Conservation (phyloP, 2,329 filamentous ascomycete species). For the Dothidotthia symphoricarpi region DNA sequence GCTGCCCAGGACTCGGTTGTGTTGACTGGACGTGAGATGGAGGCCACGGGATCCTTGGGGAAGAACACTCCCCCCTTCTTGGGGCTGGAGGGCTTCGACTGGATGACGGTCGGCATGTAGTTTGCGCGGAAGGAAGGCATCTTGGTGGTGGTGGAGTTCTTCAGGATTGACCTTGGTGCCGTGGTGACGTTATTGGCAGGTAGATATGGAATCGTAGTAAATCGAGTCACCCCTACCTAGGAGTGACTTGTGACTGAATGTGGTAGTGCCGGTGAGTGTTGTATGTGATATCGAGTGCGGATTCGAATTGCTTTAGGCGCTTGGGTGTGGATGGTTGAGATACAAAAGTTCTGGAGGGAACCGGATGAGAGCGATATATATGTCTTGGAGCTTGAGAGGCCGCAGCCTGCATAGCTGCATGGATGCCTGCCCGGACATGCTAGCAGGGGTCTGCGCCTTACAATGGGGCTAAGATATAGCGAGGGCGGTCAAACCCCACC, state of each 20-base stretch:
- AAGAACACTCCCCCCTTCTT: constrained; percentile 40
- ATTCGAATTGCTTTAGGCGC: background rate
- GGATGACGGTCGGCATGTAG: constrained; percentile 39
- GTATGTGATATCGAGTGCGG: too few relatives aligned
- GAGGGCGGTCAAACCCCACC: constrained; percentile 32
- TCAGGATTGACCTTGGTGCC: constrained; percentile 36
- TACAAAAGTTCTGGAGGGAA: constrained; percentile 23
- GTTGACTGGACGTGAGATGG: constrained; percentile 44
- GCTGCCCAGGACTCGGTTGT: constrained; percentile 47
- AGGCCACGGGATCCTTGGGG: constrained; percentile 38
- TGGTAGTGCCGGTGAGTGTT: constrained; percentile 10
- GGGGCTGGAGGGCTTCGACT: constrained; percentile 29
- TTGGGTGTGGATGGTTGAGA: constrained; percentile 12
- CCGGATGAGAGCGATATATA: constrained; percentile 32
- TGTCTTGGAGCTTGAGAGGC: constrained; percentile 26
- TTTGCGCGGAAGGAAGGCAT: constrained; percentile 34
- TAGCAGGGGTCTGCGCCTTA: constrained; percentile 11
- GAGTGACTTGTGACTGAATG: constrained; percentile 24
- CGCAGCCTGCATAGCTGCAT: constrained; percentile 17
- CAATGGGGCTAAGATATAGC: constrained; percentile 21
- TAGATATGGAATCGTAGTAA: constrained; percentile 22
- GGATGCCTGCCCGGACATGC: constrained; percentile 26
- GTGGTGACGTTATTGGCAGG: constrained; percentile 30
- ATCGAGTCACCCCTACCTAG: constrained; percentile 26
- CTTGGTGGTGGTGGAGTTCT: constrained; percentile 29